phyloP scores from a whole-genome alignment of 83 land plant genomes.

The Larix sibirica region DNA sequence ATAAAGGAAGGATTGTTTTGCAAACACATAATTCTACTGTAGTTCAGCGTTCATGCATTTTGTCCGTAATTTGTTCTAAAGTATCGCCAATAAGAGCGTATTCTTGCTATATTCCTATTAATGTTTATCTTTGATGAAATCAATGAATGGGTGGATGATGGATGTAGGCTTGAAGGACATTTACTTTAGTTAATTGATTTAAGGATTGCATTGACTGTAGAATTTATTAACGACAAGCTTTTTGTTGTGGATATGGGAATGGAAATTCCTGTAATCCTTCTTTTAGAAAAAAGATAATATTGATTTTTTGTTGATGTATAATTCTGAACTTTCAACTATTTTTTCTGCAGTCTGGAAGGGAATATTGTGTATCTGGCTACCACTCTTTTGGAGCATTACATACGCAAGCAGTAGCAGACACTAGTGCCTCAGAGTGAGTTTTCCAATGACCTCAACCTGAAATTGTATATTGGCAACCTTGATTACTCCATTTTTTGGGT shows the following conservation, averaged over 20 bases:
- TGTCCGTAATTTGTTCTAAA: background rate
- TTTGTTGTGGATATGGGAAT: background rate
- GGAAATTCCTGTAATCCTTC: background rate
- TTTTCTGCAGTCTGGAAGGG: background rate
- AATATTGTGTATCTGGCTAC: background rate
- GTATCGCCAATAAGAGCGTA: background rate
- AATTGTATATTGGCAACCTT: background rate
- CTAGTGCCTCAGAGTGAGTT: constrained; percentile 3
- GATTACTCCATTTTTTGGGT: background rate
- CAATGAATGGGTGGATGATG: background rate
- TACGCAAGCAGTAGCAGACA: constrained; percentile 7
- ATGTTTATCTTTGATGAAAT: background rate
- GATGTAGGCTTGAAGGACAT: background rate
- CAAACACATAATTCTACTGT: background rate
- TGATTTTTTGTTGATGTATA: background rate
- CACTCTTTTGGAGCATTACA: constrained; percentile 2
- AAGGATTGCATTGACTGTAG: background rate
- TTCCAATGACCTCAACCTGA: background rate
- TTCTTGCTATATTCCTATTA: background rate
- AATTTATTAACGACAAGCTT: background rate
- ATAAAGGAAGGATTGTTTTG: background rate
- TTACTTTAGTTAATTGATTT: background rate
- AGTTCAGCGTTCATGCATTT: background rate
- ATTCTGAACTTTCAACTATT: background rate
- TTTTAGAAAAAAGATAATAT: background rate